Evolutionary conservation across 192 early-diverging fungal genomes (phyloP).

Genomic region (Coemansia javaensis): DNA sequence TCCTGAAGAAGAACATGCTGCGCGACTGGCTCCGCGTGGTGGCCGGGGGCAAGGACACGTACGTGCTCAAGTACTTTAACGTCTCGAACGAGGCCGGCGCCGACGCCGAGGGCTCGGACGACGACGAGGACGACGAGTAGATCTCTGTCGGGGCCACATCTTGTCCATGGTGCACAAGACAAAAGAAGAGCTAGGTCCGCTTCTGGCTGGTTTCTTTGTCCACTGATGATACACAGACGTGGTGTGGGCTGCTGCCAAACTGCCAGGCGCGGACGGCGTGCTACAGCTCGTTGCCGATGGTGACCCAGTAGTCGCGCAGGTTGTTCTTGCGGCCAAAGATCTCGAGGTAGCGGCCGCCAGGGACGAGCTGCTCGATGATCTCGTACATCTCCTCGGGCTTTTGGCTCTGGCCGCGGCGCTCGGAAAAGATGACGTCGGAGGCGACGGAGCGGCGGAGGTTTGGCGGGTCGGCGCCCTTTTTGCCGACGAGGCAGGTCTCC

Average conservation of each 20-base stretch:
- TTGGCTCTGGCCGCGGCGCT: constrained; percentile 91
- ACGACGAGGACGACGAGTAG: constrained; percentile 49
- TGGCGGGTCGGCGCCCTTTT: constrained; percentile 75
- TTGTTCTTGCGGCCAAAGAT: constrained; percentile 98
- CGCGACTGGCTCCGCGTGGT: constrained; percentile 98
- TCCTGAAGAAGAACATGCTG: constrained; percentile 99
- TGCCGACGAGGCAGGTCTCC: constrained; percentile 94
- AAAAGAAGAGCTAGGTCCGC: too few species aligned
- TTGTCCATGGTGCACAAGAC: too few species aligned
- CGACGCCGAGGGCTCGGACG: constrained; percentile 25
- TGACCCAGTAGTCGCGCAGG: constrained; percentile 93
- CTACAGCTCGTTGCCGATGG: constrained; percentile 93
- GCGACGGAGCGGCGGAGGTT: constrained; percentile 64
- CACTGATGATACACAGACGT: too few species aligned
- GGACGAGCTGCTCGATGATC: constrained; percentile 89
- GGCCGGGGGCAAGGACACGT: constrained; percentile 78
- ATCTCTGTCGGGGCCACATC: too few species aligned
- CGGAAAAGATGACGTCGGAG: constrained; percentile 90
- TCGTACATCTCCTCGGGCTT: constrained; percentile 96
- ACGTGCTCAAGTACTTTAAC: constrained; percentile 91
- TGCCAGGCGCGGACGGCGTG: too few species aligned
- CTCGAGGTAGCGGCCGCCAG: constrained; percentile 86
- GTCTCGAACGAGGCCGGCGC: constrained; percentile 44
- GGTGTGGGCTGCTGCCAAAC: too few species aligned
- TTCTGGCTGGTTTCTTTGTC: too few species aligned